Conservation (phyloP, 805 yeast species). For the baker's yeast (Saccharomyces cerevisiae) region DNA sequence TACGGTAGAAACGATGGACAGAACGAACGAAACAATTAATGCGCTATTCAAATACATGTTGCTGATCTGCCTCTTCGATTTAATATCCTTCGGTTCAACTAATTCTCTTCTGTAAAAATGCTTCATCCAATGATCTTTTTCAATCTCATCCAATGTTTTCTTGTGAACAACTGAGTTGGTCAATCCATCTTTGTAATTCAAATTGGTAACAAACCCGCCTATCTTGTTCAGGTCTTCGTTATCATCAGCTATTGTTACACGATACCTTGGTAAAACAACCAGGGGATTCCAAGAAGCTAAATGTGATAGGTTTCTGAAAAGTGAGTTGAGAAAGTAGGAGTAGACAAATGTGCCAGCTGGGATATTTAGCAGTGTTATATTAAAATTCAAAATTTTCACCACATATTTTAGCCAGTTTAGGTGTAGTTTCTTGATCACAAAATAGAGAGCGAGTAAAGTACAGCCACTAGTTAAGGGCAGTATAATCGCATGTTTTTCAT, state of each 20-base stretch:
- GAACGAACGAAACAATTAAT: slow-evolving; percentile 20
- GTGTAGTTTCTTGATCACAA: slow-evolving; percentile 22
- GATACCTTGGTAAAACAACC: slow-evolving; percentile 31
- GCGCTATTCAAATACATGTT: slow-evolving; percentile 32
- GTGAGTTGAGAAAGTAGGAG: slow-evolving; percentile 21
- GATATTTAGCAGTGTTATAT: slow-evolving; percentile 31
- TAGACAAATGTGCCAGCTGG: slow-evolving; percentile 29
- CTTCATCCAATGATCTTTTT: slow-evolving; percentile 8
- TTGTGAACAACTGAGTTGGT: slow-evolving; percentile 12
- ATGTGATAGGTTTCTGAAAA: slow-evolving; percentile 26
- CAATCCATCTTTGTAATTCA: slow-evolving; percentile 16
- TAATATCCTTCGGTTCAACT: slow-evolving; percentile 12
- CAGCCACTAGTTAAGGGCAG: slow-evolving; percentile 41
- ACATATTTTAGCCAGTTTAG: slow-evolving; percentile 29
- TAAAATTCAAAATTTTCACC: slow-evolving; percentile 29
- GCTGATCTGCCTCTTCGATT: slow-evolving; percentile 26
- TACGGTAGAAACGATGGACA: slow-evolving; percentile 12
- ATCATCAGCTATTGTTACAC: slow-evolving; percentile 34
- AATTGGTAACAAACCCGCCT: slow-evolving; percentile 32
- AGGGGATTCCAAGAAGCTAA: slow-evolving; percentile 22
- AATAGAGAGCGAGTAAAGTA: slow-evolving; percentile 10
- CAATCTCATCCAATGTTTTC: slow-evolving; percentile 26
- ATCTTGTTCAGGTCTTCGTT: slow-evolving; percentile 32
- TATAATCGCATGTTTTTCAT: slow-evolving; percentile 30
- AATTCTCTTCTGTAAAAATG: slow-evolving; percentile 9